These are phyloP conservation scores for Boletus tomentosulus DNA, from an alignment of 768 basidiomycete species.

Conservation along the genomic window DNA sequence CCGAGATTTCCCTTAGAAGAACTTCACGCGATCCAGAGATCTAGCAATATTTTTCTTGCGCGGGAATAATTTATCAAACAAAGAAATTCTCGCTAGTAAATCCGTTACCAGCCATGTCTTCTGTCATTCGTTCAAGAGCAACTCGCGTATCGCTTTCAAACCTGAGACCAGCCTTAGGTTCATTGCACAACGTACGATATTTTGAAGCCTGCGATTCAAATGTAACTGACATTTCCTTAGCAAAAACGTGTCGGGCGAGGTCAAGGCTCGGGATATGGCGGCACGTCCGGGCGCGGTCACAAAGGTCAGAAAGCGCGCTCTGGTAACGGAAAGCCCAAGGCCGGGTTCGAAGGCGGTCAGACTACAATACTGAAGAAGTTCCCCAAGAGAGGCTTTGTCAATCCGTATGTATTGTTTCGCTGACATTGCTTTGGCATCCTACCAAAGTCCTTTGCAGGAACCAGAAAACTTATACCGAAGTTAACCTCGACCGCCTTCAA, in stretches of 20 bases:
- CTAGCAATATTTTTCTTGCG: background rate
- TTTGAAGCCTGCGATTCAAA: background rate
- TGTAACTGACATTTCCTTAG: conserved; percentile 36
- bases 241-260: conserved; percentile 95
- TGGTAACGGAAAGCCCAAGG: conserved; percentile 75
- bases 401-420: conserved; percentile 57
- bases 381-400: conserved; percentile 93
- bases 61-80: background rate
- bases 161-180: conserved; percentile 64
- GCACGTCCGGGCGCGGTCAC: conserved; percentile 89
- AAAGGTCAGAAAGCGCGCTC: conserved; percentile 95
- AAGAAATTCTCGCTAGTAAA: background rate
- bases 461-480: conserved; percentile 69
- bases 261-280: conserved; percentile 86
- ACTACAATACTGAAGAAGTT: conserved; percentile 87
- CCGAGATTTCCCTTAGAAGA: background rate
- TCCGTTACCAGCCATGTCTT: conserved; percentile 28
- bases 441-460: conserved; percentile 46
- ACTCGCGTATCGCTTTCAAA: conserved; percentile 61
- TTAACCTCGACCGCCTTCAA: conserved; percentile 86
- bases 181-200: conserved; percentile 57
- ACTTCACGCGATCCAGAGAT: no score
- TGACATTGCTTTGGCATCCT: background rate
- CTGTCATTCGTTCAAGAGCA: conserved; percentile 30
- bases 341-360: conserved; percentile 95